Evolutionary conservation across 257 asterid species (phyloP).

Genomic region (Solanum verrucosum): DNA sequence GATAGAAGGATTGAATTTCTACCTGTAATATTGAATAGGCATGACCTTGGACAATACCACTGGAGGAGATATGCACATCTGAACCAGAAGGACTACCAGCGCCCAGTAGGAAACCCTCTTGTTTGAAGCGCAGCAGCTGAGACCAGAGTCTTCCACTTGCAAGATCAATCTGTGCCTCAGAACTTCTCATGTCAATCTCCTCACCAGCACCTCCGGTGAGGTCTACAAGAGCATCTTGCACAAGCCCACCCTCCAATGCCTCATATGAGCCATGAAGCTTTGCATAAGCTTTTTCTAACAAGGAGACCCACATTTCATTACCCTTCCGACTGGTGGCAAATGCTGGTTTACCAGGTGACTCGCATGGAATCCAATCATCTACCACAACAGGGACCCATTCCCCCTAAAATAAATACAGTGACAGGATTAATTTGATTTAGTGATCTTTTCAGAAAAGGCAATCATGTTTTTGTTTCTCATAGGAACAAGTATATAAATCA

Average conservation of each 20-base stretch:
- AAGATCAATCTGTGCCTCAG: constrained; percentile 92
- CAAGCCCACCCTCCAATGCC: constrained; percentile 99
- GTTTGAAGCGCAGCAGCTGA: constrained; percentile 82
- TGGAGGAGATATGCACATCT: constrained; percentile 90
- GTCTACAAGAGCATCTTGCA: constrained; percentile 98
- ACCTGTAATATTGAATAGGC: constrained; percentile 98
- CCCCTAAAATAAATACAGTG: constrained; percentile 41
- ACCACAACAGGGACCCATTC: constrained; percentile 99
- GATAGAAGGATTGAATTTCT: background rate
- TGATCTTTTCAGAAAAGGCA: background rate
- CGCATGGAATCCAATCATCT: constrained; percentile 99
- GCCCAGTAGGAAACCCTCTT: constrained; percentile 90
- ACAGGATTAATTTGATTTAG: constrained; percentile 64
- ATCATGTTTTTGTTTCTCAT: background rate
- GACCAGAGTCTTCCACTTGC: constrained; percentile 99
- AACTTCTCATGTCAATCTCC: constrained; percentile 98
- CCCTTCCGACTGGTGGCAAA: constrained; percentile 95
- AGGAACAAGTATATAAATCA: background rate
- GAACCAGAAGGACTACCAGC: constrained; percentile 99
- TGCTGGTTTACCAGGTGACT: constrained; percentile 95
- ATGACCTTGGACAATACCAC: constrained; percentile 99
- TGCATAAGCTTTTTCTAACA: constrained; percentile 94
- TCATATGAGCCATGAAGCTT: constrained; percentile 98
- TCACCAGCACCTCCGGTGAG: constrained; percentile 99
- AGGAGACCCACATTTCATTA: constrained; percentile 87